Percentiles rank a stretch among this genome's conserved stretches.
Evolutionary conservation across 495 filamentous ascomycete genomes (phyloP).

Genomic region (Penicillium mononematosum): DNA sequence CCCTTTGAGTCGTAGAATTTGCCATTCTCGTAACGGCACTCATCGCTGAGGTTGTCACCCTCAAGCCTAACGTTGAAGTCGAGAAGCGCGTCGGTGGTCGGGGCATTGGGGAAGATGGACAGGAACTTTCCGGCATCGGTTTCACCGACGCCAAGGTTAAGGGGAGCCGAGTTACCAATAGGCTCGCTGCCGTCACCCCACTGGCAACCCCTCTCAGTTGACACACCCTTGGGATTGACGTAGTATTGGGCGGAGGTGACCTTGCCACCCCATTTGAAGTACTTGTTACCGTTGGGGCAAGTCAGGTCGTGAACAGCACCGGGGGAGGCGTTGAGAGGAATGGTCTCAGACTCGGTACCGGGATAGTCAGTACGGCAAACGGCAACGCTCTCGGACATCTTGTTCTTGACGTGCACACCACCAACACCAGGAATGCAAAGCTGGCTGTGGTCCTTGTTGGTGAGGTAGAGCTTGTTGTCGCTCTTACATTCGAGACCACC

Average conservation of each 20-base stretch:
- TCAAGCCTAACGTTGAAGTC: slow-evolving; percentile 72
- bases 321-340: slow-evolving; percentile 63
- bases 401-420: slow-evolving; percentile 71
- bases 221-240: slow-evolving; percentile 75
- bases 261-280: slow-evolving; percentile 75
- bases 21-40: slow-evolving; percentile 71
- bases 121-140: slow-evolving; percentile 67
- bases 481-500: slow-evolving; percentile 79
- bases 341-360: slow-evolving; percentile 77
- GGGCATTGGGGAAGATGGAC: slow-evolving; percentile 74
- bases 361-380: slow-evolving; percentile 97
- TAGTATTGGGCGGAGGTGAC: slow-evolving; percentile 94
- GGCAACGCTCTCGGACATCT: slow-evolving; percentile 59
- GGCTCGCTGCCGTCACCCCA: slow-evolving; percentile 66
- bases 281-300: slow-evolving; percentile 64
- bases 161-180: slow-evolving; percentile 86
- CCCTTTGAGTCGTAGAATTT: slow-evolving; percentile 46
- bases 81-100: slow-evolving; percentile 59
- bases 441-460: slow-evolving; percentile 60
- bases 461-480: slow-evolving; percentile 77
- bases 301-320: slow-evolving; percentile 62
- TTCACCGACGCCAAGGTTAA: slow-evolving; percentile 82
- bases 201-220: slow-evolving; percentile 67
- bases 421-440: slow-evolving; percentile 76
- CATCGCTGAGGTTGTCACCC: slow-evolving; percentile 61